Percentiles rank a stretch among this genome's conserved stretches.
phyloP scores from a whole-genome alignment of 179 eudicot genomes.

The Amaranthus tricolor region DNA sequence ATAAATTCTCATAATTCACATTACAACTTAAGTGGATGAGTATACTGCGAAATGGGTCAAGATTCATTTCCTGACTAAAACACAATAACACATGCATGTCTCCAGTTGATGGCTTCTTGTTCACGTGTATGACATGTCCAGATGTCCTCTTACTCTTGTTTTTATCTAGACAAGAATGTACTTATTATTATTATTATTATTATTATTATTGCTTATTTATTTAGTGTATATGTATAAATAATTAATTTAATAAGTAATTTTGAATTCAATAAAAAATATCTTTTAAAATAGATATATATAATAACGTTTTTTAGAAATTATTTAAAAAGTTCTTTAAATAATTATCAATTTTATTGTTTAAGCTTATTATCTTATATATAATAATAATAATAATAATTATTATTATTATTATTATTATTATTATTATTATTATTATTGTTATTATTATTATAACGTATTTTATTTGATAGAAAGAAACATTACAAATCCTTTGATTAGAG shows the following conservation, averaged over 20 bases:
- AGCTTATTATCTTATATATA: constrained; percentile 14
- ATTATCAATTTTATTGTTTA: too few species aligned
- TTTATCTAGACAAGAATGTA: not conserved
- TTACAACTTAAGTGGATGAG: too few species aligned
- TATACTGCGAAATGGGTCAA: constrained; percentile 1
- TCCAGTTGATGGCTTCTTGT: constrained; percentile 10
- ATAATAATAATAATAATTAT: not conserved
- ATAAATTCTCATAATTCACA: too few species aligned
- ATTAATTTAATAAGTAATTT: too few species aligned
- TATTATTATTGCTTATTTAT: too few species aligned
- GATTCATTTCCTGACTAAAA: constrained; percentile 1
- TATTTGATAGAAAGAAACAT: too few species aligned
- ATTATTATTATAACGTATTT: constrained; percentile 7
- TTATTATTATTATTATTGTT: constrained; percentile 9
- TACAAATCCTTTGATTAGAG: too few species aligned
- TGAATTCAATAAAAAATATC: not conserved
- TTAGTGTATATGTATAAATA: too few species aligned
- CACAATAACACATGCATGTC: constrained; percentile 35
- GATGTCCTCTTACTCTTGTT: constrained; percentile 26
- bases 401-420: too few species aligned
- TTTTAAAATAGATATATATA: not conserved
- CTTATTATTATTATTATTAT: too few species aligned
- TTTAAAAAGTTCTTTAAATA: too few species aligned
- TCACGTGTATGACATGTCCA: constrained; percentile 55
- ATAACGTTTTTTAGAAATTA: not conserved